Evolutionary conservation across 1,284 basidiomycete genomes (phyloP), one percentile per base, ranked within the genome.

Genomic region (Cryptococcus maquisensis): DNA sequence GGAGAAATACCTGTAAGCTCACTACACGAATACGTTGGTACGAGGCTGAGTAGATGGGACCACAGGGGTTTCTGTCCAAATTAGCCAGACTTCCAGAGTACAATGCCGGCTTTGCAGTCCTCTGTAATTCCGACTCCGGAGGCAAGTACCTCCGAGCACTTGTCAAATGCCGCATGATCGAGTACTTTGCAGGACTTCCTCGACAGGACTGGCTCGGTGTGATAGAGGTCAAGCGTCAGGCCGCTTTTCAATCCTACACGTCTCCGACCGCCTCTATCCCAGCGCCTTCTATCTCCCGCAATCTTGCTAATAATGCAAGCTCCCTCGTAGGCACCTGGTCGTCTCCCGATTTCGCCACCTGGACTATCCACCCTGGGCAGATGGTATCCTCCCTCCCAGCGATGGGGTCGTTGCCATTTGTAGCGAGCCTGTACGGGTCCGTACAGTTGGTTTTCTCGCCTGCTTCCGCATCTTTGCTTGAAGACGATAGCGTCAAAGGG

Each of bases 41-140:
- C 43, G 21, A 44, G 13, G 24, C 18, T 12, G 24, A 23, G 16
- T 24, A 20, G 21, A 16, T 21, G 15, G 21, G 8, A 44, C 21
- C 16, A 46, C 10, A 32, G 51, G 51, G 51, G 7, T 52, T 52
- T 43, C 38, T 52, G 4, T 46, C 42, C 15, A 42, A 23, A 23
- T 12, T 58, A 16, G 32, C 52, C 10, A 44, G 56, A 41, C 38
- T 58, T 13, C 56, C 56, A n/a, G 44, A 44, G 20, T 43, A 51
- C 16, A 44, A 54, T 18, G 49, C 46, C 23, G 56, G 56, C 18
- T 54, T 54, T 39, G 56, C 52, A 3, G 28, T 58, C 5, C 36
- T 58, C 13, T 46, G 48, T n/a, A 58, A 58, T 32, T 54, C 52
- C 24, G 56, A 58, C 49, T 18, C 49, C 3, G 52, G 56, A 3